Base-by-base conservation (phyloP, 2,329 filamentous ascomycete species). In the Raffaelea deltoideospora region DNA sequence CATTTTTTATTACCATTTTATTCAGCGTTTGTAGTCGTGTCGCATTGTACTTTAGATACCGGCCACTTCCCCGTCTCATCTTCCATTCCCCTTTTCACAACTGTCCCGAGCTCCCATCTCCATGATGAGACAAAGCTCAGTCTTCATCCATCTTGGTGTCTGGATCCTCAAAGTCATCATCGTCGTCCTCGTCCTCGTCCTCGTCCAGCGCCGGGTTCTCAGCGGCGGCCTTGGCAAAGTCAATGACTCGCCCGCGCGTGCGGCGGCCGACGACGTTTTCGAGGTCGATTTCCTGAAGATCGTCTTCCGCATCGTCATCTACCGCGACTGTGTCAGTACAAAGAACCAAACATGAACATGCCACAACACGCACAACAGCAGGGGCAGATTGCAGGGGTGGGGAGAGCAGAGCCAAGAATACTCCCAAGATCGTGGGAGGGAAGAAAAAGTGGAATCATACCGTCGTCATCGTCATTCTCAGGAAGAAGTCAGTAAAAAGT, bases 211-310 rank as follows among this genome's bases (percentile, higher is more conserved):
- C 72, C 33, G 72, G 75, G 49, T 81, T 72, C 58, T 93, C 76
- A 59, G 81, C 69, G 20, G 84, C 85, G 17, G 87, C 87, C 65
- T 93, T 86, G 51, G 81, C 80, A 61, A 84, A 96, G 68, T 96
- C 84, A 56, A 96, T 95, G 53, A 77, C 71, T 59, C 84, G 83
- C 54, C 87, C 87, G 53, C 88, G 88, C 45, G 88, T 96, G 59
- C 90, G 88, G 50, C 78, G 74, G 44, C 79, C 79, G 53, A 96
- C 76, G 57, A 96, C 93, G 70, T 96, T 96, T 56, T 73, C 72
- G 39, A 73, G 65, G 55, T 93, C 84, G 56, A 98, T 95, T 61
- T 88, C 87, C 55, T 92, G 83, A 68, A 94, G 73, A 58, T 82
- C 80, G 52, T 84, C 70, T 41, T 82, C 79, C 38, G 86, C 84